Conservation (phyloP, 768 basidiomycete species). For the Agaricus blazei region DNA sequence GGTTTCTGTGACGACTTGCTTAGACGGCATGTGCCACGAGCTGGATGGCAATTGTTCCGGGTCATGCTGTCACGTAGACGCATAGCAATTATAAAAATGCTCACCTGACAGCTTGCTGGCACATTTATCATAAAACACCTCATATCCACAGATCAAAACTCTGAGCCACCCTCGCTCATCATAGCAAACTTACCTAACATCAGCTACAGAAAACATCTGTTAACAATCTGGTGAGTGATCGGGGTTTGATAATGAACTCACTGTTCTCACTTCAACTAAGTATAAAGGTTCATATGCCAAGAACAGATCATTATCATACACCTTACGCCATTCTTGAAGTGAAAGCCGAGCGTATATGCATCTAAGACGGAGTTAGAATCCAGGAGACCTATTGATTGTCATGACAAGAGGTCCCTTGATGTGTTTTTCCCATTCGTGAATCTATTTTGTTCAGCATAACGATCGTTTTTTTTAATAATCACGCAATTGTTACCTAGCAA, state of each 20-base stretch:
- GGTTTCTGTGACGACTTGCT: slow-evolving; percentile 37
- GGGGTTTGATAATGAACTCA: slow-evolving; percentile 9
- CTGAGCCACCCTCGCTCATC: too few species aligned
- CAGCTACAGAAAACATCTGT: background rate
- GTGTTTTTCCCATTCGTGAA: slow-evolving; percentile 46
- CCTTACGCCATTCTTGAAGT: slow-evolving; percentile 57
- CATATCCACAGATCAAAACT: too few species aligned
- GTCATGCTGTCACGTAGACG: slow-evolving; percentile 54
- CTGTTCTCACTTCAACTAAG: slow-evolving; percentile 29
- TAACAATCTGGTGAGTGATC: background rate
- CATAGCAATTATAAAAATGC: slow-evolving; percentile 22
- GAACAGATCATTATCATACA: too few species aligned
- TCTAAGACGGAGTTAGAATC: slow-evolving; percentile 21
- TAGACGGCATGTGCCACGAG: slow-evolving; percentile 57
- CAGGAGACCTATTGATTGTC: background rate
- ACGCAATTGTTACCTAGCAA: slow-evolving; percentile 51
- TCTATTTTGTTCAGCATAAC: slow-evolving; percentile 56
- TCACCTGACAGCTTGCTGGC: slow-evolving; percentile 31
- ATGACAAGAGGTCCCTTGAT: slow-evolving; percentile 28
- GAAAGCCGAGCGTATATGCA: slow-evolving; percentile 21
- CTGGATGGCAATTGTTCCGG: slow-evolving; percentile 47
- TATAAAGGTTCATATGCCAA: too few species aligned
- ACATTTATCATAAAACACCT: slow-evolving; percentile 46
- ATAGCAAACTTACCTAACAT: too few species aligned
- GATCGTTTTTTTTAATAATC: slow-evolving; percentile 50